A percentile compares a stretch with the other conserved stretches of the same genome.
These are phyloP conservation scores for Vaccinium macrocarpon DNA, from an alignment of 148 eudicot genomes.

Conservation along the genomic window DNA sequence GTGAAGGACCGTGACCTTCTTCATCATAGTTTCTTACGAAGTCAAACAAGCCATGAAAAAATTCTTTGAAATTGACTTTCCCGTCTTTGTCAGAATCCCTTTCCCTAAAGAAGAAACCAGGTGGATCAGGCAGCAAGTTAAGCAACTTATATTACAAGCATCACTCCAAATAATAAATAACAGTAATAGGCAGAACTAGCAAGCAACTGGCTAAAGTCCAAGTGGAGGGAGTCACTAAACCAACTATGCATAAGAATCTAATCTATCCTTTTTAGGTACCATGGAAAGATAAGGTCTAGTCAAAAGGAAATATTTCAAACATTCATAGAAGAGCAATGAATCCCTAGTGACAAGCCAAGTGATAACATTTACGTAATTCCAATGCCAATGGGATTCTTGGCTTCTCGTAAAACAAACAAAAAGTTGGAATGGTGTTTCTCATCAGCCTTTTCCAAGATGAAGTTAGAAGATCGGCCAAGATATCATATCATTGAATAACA, in stretches of 20 bases:
- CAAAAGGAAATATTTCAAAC: background rate
- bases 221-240: background rate
- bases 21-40: conserved; percentile 81
- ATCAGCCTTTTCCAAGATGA: background rate
- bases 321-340: background rate
- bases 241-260: background rate
- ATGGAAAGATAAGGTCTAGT: background rate
- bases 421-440: background rate
- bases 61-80: conserved; percentile 80
- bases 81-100: conserved; percentile 97
- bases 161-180: background rate
- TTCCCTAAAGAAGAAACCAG: conserved; percentile 50
- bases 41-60: conserved; percentile 91
- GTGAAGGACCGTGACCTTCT: conserved; percentile 53
- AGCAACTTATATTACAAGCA: background rate
- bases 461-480: background rate
- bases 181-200: background rate
- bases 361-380: background rate
- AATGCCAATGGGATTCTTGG: background rate
- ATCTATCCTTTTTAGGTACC: background rate
- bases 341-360: background rate
- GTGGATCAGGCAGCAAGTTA: conserved; percentile 6
- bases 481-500: background rate
- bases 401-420: background rate
- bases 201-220: conserved; percentile 4